Percentiles rank a stretch among this genome's conserved stretches.
Evolutionary conservation across 2,329 filamentous ascomycete genomes (phyloP).

Genomic region (Pyricularia sp.): DNA sequence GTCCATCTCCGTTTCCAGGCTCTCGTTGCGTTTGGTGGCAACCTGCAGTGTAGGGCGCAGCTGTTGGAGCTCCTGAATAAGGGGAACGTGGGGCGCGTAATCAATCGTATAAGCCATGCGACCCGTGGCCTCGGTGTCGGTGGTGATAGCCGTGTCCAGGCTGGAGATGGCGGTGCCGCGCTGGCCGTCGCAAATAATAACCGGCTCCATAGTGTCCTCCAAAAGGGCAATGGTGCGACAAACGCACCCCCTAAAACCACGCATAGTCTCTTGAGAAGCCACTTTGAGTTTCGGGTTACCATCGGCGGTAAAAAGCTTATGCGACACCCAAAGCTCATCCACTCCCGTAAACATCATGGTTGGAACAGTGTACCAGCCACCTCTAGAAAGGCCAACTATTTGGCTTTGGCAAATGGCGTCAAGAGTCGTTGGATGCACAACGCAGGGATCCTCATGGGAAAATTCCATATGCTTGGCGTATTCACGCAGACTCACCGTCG

Average conservation of each 20-base stretch:
- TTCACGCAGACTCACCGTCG: neutral
- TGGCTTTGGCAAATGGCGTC: neutral
- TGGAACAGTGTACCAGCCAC: neutral
- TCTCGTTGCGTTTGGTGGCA: too few species aligned
- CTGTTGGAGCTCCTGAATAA: too few species aligned
- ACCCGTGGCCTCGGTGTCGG: too few species aligned
- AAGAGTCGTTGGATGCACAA: neutral
- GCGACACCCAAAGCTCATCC: neutral
- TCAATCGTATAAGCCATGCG: too few species aligned
- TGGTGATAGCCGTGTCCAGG: neutral
- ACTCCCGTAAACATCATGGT: neutral
- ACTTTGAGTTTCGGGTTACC: neutral
- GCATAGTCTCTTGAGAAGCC: neutral
- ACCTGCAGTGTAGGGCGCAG: too few species aligned
- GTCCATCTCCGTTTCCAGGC: neutral
- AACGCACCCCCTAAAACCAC: neutral
- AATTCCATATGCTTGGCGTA: neutral
- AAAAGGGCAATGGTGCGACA: neutral
- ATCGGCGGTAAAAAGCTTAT: neutral
- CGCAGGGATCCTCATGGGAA: neutral
- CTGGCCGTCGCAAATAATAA: neutral
- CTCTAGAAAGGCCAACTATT: neutral
- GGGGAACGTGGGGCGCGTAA: too few species aligned
- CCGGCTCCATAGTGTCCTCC: neutral
- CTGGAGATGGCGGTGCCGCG: neutral